Evolutionary conservation across 192 early-diverging fungal genomes (phyloP), one percentile per base, ranked within the genome.

Genomic region (Backusella luteola): DNA sequence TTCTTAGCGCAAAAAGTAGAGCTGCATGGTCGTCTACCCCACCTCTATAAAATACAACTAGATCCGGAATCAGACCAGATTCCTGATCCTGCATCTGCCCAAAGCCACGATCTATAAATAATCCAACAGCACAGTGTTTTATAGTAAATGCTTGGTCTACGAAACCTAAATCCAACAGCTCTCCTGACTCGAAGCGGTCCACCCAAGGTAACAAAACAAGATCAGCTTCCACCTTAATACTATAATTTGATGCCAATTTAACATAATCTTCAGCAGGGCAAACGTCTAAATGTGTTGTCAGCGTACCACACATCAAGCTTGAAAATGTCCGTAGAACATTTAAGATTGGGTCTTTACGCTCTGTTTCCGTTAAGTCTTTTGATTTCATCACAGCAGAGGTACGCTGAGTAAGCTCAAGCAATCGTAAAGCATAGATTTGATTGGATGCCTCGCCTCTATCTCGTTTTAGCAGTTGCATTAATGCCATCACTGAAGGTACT

Each of bases 301-400:
- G 82, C 8, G 21, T 9, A 0, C 76, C 79, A 9, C 88, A 82
- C 78, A 90, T 92, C 12, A 96, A 84, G 35, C 87, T 89, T 23
- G 90, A 92, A 83, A 97, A 95, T 0, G 93, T 91, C 6, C 92
- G 84, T 80, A 98, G 91, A 56, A 96, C 91, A 32, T 88, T 92
- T 79, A 98, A 81, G 14, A 95, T 85, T 0, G 94, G 88, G 73
- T 97, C 96, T 12, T 82, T 78, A 4, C 85, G 83, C 7, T 91
- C 72, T 9, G 90, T 94, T 23, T 87, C 81, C 34, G 82, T 85
- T 0, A 83, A 81, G 59, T 96, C 92, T 34, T 88, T 80, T 29
- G 90, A 90, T 80, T 90, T 87, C 89, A 98, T 91, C 15, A 97
- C 81, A 19, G 91, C 87, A 0, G 95, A 96, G 26, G 90, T 89